Evolutionary conservation across 176 grass and related monocot species (phyloP).

Genomic region (Aegilops speltoides): DNA sequence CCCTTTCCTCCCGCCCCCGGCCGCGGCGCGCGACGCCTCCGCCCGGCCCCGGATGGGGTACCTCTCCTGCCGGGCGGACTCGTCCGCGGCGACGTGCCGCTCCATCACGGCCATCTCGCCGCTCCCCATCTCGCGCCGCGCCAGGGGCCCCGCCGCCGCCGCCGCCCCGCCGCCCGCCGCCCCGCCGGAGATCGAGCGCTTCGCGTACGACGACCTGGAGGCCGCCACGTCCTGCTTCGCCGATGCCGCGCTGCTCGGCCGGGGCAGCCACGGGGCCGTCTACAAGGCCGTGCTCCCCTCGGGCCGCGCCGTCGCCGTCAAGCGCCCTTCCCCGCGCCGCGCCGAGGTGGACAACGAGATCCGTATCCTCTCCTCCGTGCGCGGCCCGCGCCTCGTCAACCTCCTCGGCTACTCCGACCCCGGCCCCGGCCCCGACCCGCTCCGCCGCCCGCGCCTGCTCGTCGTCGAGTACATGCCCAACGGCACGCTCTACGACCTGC

Average conservation of each 20-base stretch:
- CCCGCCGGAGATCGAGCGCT: conserved; percentile 44
- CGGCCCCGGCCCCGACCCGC: conserved; percentile 11
- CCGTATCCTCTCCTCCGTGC: conserved; percentile 75
- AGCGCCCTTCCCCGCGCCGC: conserved; percentile 84
- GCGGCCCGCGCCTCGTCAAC: conserved; percentile 81
- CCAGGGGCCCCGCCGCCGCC: not conserved
- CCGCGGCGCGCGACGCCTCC: not conserved
- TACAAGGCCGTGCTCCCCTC: conserved; percentile 83
- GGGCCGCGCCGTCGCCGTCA: conserved; percentile 84
- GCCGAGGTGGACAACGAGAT: conserved; percentile 99
- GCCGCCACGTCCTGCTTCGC: conserved; percentile 83
- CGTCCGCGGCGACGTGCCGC: conserved; percentile 78
- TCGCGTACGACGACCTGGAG: conserved; percentile 76
- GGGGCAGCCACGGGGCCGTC: conserved; percentile 93
- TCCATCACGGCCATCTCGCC: conserved; percentile 83
- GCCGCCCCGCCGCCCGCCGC: not conserved
- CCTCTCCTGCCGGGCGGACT: conserved; percentile 95
- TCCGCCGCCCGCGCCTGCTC: conserved; percentile 37
- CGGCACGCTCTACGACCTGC: conserved; percentile 90
- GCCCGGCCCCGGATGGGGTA: conserved; percentile 66
- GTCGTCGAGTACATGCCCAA: conserved; percentile 99
- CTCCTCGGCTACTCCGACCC: conserved; percentile 79
- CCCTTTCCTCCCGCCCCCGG: not conserved
- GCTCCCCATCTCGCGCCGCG: conserved; percentile 38
- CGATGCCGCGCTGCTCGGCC: conserved; percentile 63